These are phyloP conservation scores for Ogataea neopini DNA, from an alignment of 805 yeast species.

Conservation along the genomic window DNA sequence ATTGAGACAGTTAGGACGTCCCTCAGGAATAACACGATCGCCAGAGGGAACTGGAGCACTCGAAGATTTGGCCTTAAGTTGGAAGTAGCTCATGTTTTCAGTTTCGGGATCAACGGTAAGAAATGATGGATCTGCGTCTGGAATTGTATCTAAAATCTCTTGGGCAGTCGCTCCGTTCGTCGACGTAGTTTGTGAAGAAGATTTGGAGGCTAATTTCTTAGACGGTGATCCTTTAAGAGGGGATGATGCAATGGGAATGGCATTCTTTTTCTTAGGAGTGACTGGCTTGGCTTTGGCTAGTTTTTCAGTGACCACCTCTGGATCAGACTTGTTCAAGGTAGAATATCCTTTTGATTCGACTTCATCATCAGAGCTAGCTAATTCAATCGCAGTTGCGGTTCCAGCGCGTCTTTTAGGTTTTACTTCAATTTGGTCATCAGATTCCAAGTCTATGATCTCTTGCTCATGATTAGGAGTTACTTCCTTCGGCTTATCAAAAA, in stretches of 20 bases:
- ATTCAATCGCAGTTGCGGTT: neutral
- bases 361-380: slow-evolving; percentile 10
- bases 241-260: neutral
- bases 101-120: slow-evolving; percentile 43
- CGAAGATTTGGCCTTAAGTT: slow-evolving; percentile 50
- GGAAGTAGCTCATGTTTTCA: slow-evolving; percentile 52
- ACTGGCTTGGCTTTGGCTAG: neutral
- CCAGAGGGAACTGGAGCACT: slow-evolving; percentile 37
- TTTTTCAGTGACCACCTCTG: slow-evolving; percentile 4
- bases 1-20: slow-evolving; percentile 79
- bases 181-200: neutral
- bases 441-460: slow-evolving; percentile 13
- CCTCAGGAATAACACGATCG: slow-evolving; percentile 65
- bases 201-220: neutral
- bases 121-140: slow-evolving; percentile 63
- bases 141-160: slow-evolving; percentile 61
- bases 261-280: slow-evolving; percentile 5
- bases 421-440: slow-evolving; percentile 13
- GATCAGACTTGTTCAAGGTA: slow-evolving; percentile 1
- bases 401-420: neutral
- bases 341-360: slow-evolving; percentile 2
- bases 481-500: neutral
- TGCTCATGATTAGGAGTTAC: neutral
- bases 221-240: neutral
- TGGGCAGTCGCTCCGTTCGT: slow-evolving; percentile 43